Base-by-base conservation (phyloP, 106 monocot species). In the Acorus gramineus region DNA sequence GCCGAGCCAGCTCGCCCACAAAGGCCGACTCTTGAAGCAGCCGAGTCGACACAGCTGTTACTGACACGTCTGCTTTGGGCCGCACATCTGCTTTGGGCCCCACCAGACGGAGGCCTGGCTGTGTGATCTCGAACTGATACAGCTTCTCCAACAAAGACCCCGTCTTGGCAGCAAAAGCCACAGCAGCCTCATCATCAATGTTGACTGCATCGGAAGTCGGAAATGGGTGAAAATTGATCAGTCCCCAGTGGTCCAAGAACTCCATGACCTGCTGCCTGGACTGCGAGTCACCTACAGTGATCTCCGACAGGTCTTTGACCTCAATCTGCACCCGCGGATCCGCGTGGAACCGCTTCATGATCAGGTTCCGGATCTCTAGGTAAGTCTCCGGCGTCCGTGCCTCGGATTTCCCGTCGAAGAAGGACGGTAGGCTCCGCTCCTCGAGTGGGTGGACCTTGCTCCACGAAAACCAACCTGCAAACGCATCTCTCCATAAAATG, bases 151-250 rank as follows among this genome's bases (percentile, higher is more conserved):
- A 14, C 60, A 87, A 57, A 57, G 82, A 78, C 3, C 56, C 4
- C 4, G 14, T 42, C 42, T 80, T 77, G 53, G 59, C 74, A 66
- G 65, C 28, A 28, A 28, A 28, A 28, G 28, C 67, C 53, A 28
- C 53, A 47, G 66, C 81, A 64, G 13, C 62, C 11, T 53, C 47
- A 43, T 46, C 55, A 44, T 43, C 42, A 65, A 43, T 52, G 14
- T 45, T 3, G 52, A 85, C 80, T 42, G 72, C 45, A 12, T 55
- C 65, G 47, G 71, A 67, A 8, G 86, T 80, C 4, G 76, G 82
- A 56, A 90, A 87, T 57, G 95, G 95, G 59, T 96, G 95, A 72
- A 90, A 96, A 80, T 96, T 96, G 28, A 90, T 96, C 78, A 96
- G 80, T 28, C 95, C 95, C 95, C 95, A 96, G 56, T 85, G 75